These are phyloP conservation scores for Filobasidium uniguttulatum DNA, from an alignment of 1,284 basidiomycete genomes.

Conservation along the genomic window DNA sequence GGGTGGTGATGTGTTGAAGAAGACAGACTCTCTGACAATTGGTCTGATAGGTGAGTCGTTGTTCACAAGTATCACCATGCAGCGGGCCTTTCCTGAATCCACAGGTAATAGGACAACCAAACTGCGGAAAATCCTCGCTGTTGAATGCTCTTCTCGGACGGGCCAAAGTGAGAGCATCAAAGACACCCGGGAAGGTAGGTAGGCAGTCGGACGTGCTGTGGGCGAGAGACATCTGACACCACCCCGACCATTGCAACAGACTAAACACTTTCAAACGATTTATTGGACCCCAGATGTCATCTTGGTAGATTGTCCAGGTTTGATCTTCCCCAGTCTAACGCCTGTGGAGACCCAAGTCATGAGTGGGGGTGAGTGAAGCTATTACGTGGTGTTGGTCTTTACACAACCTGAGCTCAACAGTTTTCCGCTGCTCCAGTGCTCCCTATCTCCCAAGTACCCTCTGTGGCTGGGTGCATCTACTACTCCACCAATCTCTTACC, in stretches of 20 bases:
- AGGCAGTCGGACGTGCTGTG: background rate
- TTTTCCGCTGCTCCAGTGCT: constrained; percentile 30
- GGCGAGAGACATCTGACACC: background rate
- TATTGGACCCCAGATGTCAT: constrained; percentile 71
- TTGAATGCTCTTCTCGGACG: constrained; percentile 77
- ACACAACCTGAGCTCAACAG: constrained; percentile 11
- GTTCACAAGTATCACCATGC: background rate
- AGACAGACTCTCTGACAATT: constrained; percentile 57
- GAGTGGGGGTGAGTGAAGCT: constrained; percentile 22
- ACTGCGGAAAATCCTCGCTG: constrained; percentile 83
- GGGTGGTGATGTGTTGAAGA: background rate
- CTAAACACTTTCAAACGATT: constrained; percentile 84
- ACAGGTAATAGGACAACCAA: constrained; percentile 57
- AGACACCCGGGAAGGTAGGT: constrained; percentile 67
- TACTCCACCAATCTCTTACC: constrained; percentile 58
- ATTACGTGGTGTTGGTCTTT: too few relatives aligned
- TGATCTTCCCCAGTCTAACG: constrained; percentile 64
- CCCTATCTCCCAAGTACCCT: constrained; percentile 77
- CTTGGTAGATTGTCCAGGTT: constrained; percentile 70
- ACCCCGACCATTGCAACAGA: constrained; percentile 40
- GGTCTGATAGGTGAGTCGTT: constrained; percentile 56
- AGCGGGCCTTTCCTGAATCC: background rate
- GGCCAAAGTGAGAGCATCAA: constrained; percentile 68
- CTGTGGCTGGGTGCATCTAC: constrained; percentile 59
- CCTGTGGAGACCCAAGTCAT: constrained; percentile 64